Evolutionary conservation across 352 stramenopile genomes (phyloP), one percentile per base, ranked within the genome.

Genomic region (Elongisporangium anandrum): DNA sequence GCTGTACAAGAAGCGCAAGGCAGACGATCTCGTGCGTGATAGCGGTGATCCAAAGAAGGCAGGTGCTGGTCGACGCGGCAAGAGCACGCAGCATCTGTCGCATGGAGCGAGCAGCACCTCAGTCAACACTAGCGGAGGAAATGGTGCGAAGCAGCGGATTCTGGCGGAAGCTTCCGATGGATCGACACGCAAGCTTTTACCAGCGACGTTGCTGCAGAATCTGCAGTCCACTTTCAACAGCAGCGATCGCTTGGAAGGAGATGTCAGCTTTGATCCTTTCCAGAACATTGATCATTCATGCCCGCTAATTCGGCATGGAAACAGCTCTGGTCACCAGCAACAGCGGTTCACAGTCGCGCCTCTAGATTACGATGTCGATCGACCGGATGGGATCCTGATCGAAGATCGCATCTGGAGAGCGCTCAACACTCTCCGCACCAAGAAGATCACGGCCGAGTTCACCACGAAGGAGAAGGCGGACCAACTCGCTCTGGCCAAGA

Each of bases 1-100:
- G 23, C 64, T 96, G 1, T 97, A 84, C 57, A 82, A 83, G 59
- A 90, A 88, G 53, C 79, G 82, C 24, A 89, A 87, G 19, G 56
- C 54, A 0, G 84, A 94, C 24, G 81, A 87, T 45, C 29, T 81
- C 2, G 24, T 75, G 16, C 66, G 63, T 0, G 38, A 69, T n/a
- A 57, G 59, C 4, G 67, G 59, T 0, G 54, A 56, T 0, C 41
- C 48, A 17, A 81, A 69, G 38, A 65, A 64, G 12, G 19, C 53
- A 16, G 51, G 39, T 20, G 58, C 57, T n/a, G 56, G 38, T 3
- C 48, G 52, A 45, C 69, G 66, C 17, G 57, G 52, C 15, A 79
- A 77, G 54, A 62, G 56, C 54, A 61, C 65, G 9, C 61, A 67
- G 53, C 65, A 70, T n/a, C 48, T 73, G 15, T 69, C 34, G 0